These are phyloP conservation scores for Rhododendron mucronatum DNA, from an alignment of 148 eudicot genomes.

Conservation along the genomic window DNA sequence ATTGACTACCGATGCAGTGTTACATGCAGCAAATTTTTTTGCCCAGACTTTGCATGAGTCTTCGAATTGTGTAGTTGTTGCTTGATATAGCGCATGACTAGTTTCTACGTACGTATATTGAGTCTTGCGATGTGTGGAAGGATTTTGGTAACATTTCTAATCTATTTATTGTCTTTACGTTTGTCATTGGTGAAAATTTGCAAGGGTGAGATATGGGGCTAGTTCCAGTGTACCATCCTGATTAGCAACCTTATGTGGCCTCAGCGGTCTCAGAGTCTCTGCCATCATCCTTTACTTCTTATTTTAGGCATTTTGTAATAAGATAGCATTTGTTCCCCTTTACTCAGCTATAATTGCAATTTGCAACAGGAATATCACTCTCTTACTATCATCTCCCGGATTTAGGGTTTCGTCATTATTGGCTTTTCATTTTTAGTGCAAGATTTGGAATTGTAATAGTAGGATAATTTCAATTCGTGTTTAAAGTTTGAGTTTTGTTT, in stretches of 20 bases:
- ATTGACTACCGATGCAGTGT: not conserved
- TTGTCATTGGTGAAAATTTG: not conserved
- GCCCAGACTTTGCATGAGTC: not conserved
- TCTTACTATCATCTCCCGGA: not conserved
- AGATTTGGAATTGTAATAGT: not conserved
- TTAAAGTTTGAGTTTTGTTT: not conserved
- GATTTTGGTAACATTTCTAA: not conserved
- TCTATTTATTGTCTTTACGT: not conserved
- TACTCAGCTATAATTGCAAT: not conserved
- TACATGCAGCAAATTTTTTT: not conserved
- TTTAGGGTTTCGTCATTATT: not conserved
- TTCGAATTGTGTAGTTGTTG: not conserved
- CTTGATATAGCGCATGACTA: not conserved
- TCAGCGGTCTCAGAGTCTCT: not conserved
- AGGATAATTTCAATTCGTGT: not conserved
- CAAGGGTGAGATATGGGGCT: not conserved
- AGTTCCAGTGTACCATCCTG: not conserved
- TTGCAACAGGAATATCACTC: not conserved
- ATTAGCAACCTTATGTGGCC: not conserved
- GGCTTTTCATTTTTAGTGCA: not conserved
- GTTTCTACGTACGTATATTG: not conserved
- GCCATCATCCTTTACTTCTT: not conserved
- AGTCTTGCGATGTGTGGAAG: not conserved
- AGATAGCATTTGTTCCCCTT: not conserved
- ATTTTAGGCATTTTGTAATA: not conserved